A percentile compares a stretch with the other conserved stretches of the same genome.
Evolutionary conservation across 2,329 filamentous ascomycete species (phyloP).

Genomic region (Alternaria ethzedia): DNA sequence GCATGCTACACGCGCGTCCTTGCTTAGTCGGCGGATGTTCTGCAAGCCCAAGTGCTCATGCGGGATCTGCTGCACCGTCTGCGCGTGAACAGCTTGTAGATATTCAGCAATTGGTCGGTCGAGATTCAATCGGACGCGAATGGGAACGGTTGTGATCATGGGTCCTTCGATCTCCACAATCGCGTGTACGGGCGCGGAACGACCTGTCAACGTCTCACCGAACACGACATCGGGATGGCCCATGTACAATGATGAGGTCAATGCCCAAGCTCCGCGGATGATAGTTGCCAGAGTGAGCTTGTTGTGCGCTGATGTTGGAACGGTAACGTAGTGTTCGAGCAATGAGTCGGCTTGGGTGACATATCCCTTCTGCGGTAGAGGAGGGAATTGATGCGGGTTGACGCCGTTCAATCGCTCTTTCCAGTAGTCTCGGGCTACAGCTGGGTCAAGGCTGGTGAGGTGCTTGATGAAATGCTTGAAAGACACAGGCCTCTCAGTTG

Average conservation of each 20-base stretch:
- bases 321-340: constrained; percentile 55
- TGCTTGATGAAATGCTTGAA: constrained; percentile 60
- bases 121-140: constrained; percentile 57
- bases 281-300: constrained; percentile 59
- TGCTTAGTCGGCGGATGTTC: constrained; percentile 58
- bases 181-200: constrained; percentile 54
- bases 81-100: constrained; percentile 63
- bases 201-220: constrained; percentile 66
- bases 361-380: constrained; percentile 54
- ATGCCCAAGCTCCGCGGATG: constrained; percentile 65
- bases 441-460: constrained; percentile 52
- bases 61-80: constrained; percentile 64
- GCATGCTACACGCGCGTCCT: constrained; percentile 44
- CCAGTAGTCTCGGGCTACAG: constrained; percentile 56
- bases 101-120: constrained; percentile 57
- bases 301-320: constrained; percentile 36
- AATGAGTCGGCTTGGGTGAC: constrained; percentile 59
- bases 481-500: constrained; percentile 32
- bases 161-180: constrained; percentile 65
- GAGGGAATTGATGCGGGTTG: constrained; percentile 58
- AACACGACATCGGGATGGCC: constrained; percentile 62
- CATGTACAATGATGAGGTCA: constrained; percentile 63
- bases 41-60: constrained; percentile 70
- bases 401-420: constrained; percentile 53
- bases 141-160: constrained; percentile 66